phyloP scores from a whole-genome alignment of 2,329 filamentous ascomycete genomes.

The Claviceps sp. region DNA sequence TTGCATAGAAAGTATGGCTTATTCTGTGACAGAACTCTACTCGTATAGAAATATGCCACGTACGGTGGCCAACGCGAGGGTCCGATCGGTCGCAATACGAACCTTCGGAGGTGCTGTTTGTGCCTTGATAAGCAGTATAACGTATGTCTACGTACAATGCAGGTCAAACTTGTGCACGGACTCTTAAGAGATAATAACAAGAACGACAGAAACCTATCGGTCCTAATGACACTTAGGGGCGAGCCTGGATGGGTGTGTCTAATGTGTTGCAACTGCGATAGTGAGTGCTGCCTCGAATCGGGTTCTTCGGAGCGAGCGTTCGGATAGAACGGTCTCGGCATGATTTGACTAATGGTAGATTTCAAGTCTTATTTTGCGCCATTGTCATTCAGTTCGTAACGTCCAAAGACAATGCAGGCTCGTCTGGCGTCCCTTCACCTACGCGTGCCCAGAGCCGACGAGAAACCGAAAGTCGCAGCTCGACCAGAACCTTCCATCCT shows the following conservation, averaged over 20 bases:
- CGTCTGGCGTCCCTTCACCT: slow-evolving; percentile 12
- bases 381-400: slow-evolving; percentile 50
- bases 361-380: slow-evolving; percentile 43
- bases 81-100: slow-evolving; percentile 40
- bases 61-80: slow-evolving; percentile 25
- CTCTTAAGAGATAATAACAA: not conserved
- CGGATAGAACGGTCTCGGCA: not conserved
- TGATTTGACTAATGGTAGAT: not conserved
- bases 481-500: slow-evolving; percentile 2
- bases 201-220: slow-evolving; percentile 37
- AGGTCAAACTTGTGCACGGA: not conserved
- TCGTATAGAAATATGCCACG: slow-evolving; percentile 35
- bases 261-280: slow-evolving; percentile 51
- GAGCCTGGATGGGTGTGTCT: slow-evolving; percentile 54
- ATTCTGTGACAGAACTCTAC: slow-evolving; percentile 31
- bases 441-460: slow-evolving; percentile 6
- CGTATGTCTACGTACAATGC: slow-evolving; percentile 24
- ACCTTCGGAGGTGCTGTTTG: slow-evolving; percentile 46
- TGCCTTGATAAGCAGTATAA: slow-evolving; percentile 44
- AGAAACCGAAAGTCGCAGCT: slow-evolving; percentile 4
- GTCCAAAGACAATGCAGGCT: slow-evolving; percentile 29
- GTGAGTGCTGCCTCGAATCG: slow-evolving; percentile 22
- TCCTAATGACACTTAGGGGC: slow-evolving; percentile 44
- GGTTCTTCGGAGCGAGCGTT: not conserved
- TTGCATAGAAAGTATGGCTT: not conserved